These are phyloP conservation scores for Sechiopsis laciniata DNA, from an alignment of 306 rosid species.

Conservation along the genomic window DNA sequence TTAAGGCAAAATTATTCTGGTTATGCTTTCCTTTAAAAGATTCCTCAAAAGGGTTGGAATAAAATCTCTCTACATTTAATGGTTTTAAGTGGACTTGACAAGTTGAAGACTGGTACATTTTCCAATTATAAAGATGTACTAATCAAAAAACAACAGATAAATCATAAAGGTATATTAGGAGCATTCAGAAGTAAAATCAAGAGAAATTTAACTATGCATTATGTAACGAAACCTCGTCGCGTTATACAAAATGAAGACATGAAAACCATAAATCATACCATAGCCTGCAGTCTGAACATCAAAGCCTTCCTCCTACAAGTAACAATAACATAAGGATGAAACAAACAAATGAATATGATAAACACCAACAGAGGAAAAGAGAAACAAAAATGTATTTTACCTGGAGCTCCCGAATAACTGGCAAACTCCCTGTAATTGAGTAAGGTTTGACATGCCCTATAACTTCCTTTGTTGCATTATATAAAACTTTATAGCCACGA, in stretches of 20 bases:
- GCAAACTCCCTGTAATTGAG: conserved; percentile 86
- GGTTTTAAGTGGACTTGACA: not conserved
- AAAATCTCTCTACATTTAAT: not conserved
- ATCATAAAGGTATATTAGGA: not conserved
- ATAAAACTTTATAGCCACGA: conserved; percentile 69
- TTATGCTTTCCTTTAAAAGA: not conserved
- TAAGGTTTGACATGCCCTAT: conserved; percentile 87
- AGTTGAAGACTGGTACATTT: not conserved
- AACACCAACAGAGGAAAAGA: not conserved
- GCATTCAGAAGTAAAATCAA: conserved; percentile 2
- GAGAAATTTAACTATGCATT: not conserved
- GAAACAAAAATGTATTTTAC: conserved; percentile 27
- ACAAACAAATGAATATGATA: not conserved
- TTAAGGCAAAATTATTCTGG: not conserved
- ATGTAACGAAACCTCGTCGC: not conserved
- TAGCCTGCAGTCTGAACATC: conserved; percentile 90
- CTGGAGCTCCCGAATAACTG: conserved; percentile 88
- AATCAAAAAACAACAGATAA: not conserved
- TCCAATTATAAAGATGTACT: not conserved
- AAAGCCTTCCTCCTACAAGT: conserved; percentile 72
- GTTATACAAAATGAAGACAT: not conserved
- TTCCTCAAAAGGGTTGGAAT: not conserved
- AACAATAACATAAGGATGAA: conserved; percentile 6
- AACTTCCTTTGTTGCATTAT: conserved; percentile 90
- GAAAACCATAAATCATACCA: conserved; percentile 41